Evolutionary conservation across 805 yeast genomes (phyloP), one percentile per base, ranked within the genome.

Genomic region (Yarrowia bubula): DNA sequence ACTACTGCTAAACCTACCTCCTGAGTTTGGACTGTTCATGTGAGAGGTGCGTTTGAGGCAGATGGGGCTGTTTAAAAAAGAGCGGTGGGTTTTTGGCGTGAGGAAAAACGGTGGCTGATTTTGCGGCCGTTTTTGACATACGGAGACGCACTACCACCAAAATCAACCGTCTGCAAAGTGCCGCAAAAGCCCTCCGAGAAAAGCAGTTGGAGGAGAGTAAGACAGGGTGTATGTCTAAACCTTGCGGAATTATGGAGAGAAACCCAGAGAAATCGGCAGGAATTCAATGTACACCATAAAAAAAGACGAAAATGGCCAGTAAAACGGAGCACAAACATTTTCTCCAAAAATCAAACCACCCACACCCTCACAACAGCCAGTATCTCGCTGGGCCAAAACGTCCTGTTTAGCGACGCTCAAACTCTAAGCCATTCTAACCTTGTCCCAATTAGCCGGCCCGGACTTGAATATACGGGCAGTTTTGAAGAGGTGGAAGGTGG

Each of bases 361-460:
- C n/a, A n/a, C n/a, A n/a, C n/a, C n/a, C n/a, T n/a, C n/a, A 35
- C 28, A 22, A 22, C 28, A 35, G 8, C 10, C 10, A 35, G 3
- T 8, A 35, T 9, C 38, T 35, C 38, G 38, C n/a, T n/a, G n/a
- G n/a, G n/a, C n/a, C n/a, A 35, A 35, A 35, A 35, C 3, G 28
- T 35, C 10, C 38, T 35, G 38, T 35, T 35, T 35, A 35, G 38
- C 38, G 38, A 35, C 38, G 5, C 38, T 3, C 38, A 35, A 35
- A 48, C 13, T 8, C 8, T 17, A 48, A 33, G 6, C 17, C 6
- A 7, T 7, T 17, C 14, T 17, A 35, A 22, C 41, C 32, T 14
- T 7, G 41, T 48, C 13, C 55, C 55, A 48, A 48, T 48, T 48
- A 35, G 41, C 41, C 41, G 55, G 41, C 55, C 55, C 55, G 55